A percentile compares a stretch with the other conserved stretches of the same genome.
phyloP scores from a whole-genome alignment of 805 yeast species.

The Nakazawaea populi region DNA sequence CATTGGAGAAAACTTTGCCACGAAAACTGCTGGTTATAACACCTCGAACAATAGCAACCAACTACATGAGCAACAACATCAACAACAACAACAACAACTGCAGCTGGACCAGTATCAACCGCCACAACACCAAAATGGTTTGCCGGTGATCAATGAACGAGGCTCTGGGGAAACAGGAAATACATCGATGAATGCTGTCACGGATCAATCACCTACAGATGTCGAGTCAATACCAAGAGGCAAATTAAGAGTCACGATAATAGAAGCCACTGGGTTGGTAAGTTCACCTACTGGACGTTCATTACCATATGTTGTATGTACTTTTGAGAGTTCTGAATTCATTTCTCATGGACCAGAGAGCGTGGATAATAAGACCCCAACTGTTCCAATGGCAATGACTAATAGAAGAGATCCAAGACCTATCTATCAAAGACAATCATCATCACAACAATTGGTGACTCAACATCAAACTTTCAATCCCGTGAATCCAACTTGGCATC shows the following conservation, averaged over 20 bases:
- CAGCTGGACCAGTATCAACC: slow-evolving; percentile 14
- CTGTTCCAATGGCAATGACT: slow-evolving; percentile 17
- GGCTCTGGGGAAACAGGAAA: neutral
- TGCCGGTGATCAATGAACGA: slow-evolving; percentile 22
- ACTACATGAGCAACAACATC: slow-evolving; percentile 14
- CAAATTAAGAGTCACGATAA: slow-evolving; percentile 70
- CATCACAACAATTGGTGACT: slow-evolving; percentile 28
- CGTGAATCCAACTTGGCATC: slow-evolving; percentile 82
- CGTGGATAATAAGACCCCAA: slow-evolving; percentile 14
- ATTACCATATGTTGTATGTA: slow-evolving; percentile 85
- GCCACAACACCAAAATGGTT: slow-evolving; percentile 11
- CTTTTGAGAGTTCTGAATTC: slow-evolving; percentile 87
- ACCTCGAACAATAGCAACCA: neutral
- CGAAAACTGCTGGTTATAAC: slow-evolving; percentile 13
- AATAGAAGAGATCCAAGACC: slow-evolving; percentile 22
- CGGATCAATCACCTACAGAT: slow-evolving; percentile 10
- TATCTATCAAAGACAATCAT: slow-evolving; percentile 36
- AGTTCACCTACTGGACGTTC: slow-evolving; percentile 46
- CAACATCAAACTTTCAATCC: slow-evolving; percentile 32
- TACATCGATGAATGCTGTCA: neutral
- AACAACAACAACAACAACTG: slow-evolving; percentile 7
- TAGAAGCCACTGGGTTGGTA: slow-evolving; percentile 70
- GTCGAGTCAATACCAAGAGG: slow-evolving; percentile 59
- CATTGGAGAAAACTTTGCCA: slow-evolving; percentile 14
- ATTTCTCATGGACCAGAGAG: slow-evolving; percentile 76